Evolutionary conservation across 164 flowering plant genomes (phyloP).

Genomic region (Liriodendron chinense): DNA sequence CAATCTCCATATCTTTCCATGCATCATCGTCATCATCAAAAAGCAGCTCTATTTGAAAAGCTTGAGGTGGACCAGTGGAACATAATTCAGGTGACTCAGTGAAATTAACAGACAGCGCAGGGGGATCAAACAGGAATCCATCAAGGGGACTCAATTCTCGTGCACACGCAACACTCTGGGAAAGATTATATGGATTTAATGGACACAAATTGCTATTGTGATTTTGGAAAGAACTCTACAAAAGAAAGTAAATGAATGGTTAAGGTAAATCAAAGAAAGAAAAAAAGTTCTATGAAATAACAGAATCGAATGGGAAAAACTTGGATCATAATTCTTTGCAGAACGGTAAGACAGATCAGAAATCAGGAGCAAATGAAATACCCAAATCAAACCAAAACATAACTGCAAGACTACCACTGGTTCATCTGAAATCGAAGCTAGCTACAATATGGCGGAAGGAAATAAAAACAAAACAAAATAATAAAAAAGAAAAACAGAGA

Average conservation of each 20-base stretch:
- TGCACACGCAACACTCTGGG: constrained; percentile 47
- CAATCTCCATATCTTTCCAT: not conserved
- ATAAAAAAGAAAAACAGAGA: too few species aligned
- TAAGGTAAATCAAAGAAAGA: not conserved
- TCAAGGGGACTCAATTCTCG: constrained; percentile 29
- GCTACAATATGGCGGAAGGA: too few species aligned
- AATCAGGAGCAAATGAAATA: too few species aligned
- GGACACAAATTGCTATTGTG: constrained; percentile 42
- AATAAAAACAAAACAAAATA: too few species aligned
- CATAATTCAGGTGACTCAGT: constrained; percentile 7
- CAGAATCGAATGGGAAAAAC: not conserved
- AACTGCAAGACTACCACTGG: not conserved
- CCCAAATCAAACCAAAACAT: too few species aligned
- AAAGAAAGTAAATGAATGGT: not conserved
- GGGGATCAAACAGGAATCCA: constrained; percentile 33
- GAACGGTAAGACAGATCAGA: not conserved
- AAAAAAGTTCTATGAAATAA: not conserved
- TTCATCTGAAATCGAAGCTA: too few species aligned
- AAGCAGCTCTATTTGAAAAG: constrained; percentile 9
- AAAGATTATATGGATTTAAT: constrained; percentile 30
- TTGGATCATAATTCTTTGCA: not conserved
- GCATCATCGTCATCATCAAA: constrained; percentile 9
- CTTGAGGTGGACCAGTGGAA: constrained; percentile 10
- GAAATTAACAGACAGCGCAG: constrained; percentile 11
- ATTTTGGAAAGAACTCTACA: constrained; percentile 43